These are phyloP conservation scores for Ilyonectria destructans DNA, from an alignment of 2,329 filamentous ascomycete genomes.

Conservation along the genomic window DNA sequence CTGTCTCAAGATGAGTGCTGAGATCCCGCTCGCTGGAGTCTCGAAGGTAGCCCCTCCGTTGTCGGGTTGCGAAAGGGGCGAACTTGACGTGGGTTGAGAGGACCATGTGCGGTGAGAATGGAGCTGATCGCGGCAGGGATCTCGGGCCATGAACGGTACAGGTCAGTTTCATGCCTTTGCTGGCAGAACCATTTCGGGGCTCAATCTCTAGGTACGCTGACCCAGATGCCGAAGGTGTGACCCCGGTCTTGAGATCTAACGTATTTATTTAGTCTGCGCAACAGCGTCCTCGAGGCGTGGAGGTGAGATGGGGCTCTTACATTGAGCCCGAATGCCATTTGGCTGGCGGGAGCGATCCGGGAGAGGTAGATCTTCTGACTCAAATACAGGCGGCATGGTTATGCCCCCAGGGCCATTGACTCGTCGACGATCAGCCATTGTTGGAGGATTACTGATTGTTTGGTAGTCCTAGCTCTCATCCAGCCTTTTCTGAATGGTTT, in stretches of 20 bases:
- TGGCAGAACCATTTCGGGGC: conserved; percentile 61
- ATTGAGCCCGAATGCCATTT: conserved; percentile 87
- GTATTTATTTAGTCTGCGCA: conserved; percentile 37
- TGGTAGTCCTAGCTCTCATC: conserved; percentile 11
- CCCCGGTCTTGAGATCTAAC: conserved; percentile 88
- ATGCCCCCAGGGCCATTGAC: conserved; percentile 89
- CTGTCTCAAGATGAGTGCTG: conserved; percentile 91
- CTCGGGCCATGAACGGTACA: conserved; percentile 95
- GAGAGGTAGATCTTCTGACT: conserved; percentile 62
- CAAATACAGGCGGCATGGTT: conserved; percentile 83
- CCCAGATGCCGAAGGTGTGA: conserved; percentile 93
- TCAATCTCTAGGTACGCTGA: conserved; percentile 88
- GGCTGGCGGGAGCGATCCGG: conserved; percentile 72
- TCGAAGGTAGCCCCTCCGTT: conserved; percentile 87
- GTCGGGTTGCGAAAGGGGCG: conserved; percentile 90
- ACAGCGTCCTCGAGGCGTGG: background rate
- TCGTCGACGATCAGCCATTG: conserved; percentile 88
- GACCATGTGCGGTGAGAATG: conserved; percentile 93
- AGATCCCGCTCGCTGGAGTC: conserved; percentile 91
- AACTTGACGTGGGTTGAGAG: conserved; percentile 97
- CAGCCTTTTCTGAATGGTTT: conserved; percentile 39
- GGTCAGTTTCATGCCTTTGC: conserved; percentile 88
- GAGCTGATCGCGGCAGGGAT: conserved; percentile 89
- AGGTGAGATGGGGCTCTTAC: conserved; percentile 65
- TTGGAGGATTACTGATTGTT: conserved; percentile 21